These are phyloP conservation scores for Gillenia trifoliata DNA, from an alignment of 306 rosid genomes.

Conservation along the genomic window DNA sequence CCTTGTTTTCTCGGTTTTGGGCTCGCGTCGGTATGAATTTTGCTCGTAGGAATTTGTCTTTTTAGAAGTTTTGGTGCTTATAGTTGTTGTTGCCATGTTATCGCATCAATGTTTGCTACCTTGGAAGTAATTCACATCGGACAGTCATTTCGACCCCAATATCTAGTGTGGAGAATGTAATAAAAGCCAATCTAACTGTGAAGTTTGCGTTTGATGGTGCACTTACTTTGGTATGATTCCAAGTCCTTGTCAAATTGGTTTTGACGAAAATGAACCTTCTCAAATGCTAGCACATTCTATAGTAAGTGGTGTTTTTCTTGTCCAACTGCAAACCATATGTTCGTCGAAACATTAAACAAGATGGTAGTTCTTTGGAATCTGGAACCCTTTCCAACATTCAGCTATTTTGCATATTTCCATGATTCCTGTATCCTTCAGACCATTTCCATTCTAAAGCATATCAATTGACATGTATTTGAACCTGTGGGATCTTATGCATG, in stretches of 20 bases:
- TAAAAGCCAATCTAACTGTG: background rate
- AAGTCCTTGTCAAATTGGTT: background rate
- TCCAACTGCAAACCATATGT: background rate
- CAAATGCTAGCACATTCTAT: background rate
- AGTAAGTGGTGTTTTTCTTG: background rate
- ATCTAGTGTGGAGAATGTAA: background rate
- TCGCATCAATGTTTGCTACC: background rate
- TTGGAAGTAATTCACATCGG: background rate
- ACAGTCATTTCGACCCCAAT: background rate
- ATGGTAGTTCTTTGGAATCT: background rate
- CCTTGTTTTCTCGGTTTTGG: background rate
- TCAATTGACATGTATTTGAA: background rate
- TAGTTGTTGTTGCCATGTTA: background rate
- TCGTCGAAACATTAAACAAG: background rate
- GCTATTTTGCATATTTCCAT: background rate
- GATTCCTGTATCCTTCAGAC: background rate
- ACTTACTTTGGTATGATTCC: background rate
- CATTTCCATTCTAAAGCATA: background rate
- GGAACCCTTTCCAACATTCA: background rate
- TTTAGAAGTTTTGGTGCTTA: background rate
- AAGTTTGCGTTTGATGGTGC: background rate
- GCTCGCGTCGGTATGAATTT: background rate
- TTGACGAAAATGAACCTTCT: background rate
- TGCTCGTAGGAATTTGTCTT: background rate
- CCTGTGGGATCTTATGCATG: background rate